A percentile compares a stretch with the other conserved stretches of the same genome.
Evolutionary conservation across 345 rosid genomes (phyloP).

Genomic region (Gossypium bickii): DNA sequence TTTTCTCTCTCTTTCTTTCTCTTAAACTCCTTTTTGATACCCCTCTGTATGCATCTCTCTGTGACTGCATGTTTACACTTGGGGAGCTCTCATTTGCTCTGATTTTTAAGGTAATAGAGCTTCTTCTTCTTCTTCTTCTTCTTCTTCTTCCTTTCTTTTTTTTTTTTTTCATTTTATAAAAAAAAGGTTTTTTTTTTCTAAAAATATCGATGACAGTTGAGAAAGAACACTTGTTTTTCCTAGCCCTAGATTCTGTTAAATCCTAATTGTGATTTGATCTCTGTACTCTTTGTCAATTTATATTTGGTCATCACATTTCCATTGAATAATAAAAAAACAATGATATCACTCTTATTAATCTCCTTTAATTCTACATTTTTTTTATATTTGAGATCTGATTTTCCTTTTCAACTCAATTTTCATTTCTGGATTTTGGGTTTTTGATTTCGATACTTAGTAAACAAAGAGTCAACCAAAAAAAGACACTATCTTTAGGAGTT

Average conservation of each 20-base stretch:
- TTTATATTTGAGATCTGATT: slow-evolving; percentile 17
- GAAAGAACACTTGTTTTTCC: slow-evolving; percentile 20
- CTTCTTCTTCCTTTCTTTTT: neutral
- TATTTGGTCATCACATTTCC: neutral
- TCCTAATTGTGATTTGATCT: slow-evolving; percentile 18
- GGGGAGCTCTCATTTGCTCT: neutral
- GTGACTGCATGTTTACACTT: neutral
- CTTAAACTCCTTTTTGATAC: neutral
- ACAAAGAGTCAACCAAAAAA: neutral
- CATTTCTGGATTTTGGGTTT: slow-evolving; percentile 13
- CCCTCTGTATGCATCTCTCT: neutral
- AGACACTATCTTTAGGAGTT: too few relatives aligned
- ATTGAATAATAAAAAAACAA: neutral
- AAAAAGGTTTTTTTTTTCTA: neutral
- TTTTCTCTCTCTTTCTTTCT: neutral
- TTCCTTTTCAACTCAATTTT: neutral
- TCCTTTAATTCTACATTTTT: neutral
- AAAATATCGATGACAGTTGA: slow-evolving; percentile 7
- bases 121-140: neutral
- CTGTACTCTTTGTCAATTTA: slow-evolving; percentile 9
- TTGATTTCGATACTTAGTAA: neutral
- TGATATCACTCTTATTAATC: neutral
- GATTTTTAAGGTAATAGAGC: neutral
- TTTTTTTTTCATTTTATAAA: neutral
- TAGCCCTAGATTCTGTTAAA: slow-evolving; percentile 24